phyloP scores from a whole-genome alignment of 495 filamentous ascomycete species.

The Aspergillus sparsus region DNA sequence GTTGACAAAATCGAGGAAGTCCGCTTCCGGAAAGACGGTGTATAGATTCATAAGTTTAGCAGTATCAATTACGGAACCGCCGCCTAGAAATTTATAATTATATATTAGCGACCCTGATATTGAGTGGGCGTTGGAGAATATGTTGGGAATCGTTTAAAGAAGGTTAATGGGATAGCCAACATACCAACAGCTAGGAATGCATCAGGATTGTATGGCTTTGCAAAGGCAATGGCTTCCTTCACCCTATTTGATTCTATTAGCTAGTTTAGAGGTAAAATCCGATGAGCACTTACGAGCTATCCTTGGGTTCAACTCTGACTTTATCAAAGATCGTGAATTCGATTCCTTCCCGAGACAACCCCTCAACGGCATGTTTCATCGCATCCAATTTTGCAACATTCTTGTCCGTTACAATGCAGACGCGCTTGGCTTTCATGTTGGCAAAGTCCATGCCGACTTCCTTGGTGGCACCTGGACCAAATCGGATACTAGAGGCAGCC shows the following conservation, averaged over 20 bases:
- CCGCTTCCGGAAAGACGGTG: constrained; percentile 79
- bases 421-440: constrained; percentile 83
- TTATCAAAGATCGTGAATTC: constrained; percentile 77
- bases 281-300: constrained; percentile 66
- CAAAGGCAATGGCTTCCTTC: constrained; percentile 82
- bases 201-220: constrained; percentile 76
- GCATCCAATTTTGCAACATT: constrained; percentile 78
- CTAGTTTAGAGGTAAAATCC: neutral
- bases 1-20: constrained; percentile 97
- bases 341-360: constrained; percentile 72
- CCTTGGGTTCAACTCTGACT: constrained; percentile 86
- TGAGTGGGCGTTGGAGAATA: too few relatives aligned
- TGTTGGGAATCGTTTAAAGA: too few relatives aligned
- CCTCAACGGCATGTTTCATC: constrained; percentile 81
- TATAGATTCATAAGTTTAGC: constrained; percentile 99
- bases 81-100: constrained; percentile 28
- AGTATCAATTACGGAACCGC: constrained; percentile 90
- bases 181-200: constrained; percentile 88
- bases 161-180: constrained; percentile 10
- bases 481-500: constrained; percentile 89
- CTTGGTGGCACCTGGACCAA: constrained; percentile 88
- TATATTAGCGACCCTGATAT: too few relatives aligned
- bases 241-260: constrained; percentile 36
- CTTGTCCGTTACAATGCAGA: constrained; percentile 86
- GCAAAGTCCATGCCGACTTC: constrained; percentile 99